Conservation (phyloP, 306 rosid genomes). For the Crataegus laevigata region DNA sequence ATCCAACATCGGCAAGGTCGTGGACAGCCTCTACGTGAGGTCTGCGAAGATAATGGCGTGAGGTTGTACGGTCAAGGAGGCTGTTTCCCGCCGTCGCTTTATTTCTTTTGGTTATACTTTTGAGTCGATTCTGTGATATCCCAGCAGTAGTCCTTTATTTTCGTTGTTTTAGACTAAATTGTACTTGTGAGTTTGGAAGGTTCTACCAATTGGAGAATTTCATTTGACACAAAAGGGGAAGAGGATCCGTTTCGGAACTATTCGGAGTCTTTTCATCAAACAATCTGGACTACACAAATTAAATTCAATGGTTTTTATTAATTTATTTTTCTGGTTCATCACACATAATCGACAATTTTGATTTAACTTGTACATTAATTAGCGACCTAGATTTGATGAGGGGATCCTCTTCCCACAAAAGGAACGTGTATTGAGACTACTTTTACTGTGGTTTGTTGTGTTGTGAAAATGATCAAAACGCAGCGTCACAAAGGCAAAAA, state of each 20-base stretch:
- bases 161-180: neutral
- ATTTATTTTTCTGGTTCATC: too few relatives aligned
- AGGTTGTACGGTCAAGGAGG: constrained; percentile 8
- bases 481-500: neutral
- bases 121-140: neutral
- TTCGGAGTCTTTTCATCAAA: too few relatives aligned
- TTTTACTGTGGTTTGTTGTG: too few relatives aligned
- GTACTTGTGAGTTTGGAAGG: neutral
- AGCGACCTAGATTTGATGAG: accelerated
- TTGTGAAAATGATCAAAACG: neutral
- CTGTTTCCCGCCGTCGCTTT: neutral
- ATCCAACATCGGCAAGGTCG: constrained; percentile 82
- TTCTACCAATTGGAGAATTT: constrained; percentile 3
- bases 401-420: neutral
- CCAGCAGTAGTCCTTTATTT: neutral
- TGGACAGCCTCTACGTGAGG: constrained; percentile 81
- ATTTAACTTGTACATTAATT: too few relatives aligned
- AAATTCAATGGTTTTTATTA: too few relatives aligned
- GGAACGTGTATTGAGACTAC: constrained; percentile 6
- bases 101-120: neutral
- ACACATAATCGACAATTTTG: accelerated
- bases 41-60: constrained; percentile 95
- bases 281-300: too few relatives aligned
- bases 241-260: too few relatives aligned
- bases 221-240: neutral